Conservation (phyloP, 768 basidiomycete species). For the Hortiboletus flavorubellus region DNA sequence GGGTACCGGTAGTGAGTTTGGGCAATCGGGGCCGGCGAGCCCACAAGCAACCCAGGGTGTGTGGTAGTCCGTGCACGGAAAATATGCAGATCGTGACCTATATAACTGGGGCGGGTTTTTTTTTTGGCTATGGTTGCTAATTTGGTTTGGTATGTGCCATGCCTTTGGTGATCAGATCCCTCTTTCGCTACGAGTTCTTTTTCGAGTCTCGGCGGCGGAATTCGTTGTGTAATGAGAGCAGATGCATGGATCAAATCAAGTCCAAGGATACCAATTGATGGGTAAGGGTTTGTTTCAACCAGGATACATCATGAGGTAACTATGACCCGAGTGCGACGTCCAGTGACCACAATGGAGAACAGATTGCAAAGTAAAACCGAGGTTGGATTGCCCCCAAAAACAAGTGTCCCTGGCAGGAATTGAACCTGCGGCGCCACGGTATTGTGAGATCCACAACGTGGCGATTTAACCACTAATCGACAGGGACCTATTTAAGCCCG, state of each 20-base stretch:
- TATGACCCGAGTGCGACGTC: background rate
- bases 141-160: background rate
- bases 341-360: background rate
- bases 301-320: background rate
- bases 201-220: background rate
- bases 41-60: constrained; percentile 27
- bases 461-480: constrained; percentile 44
- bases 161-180: background rate
- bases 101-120: background rate
- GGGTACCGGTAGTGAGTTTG: constrained; percentile 22
- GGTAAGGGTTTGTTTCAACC: background rate
- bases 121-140: background rate
- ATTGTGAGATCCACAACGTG: constrained; percentile 37
- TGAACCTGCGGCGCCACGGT: constrained; percentile 38
- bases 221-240: background rate
- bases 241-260: background rate
- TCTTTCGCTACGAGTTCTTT: background rate
- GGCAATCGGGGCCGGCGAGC: constrained; percentile 22
- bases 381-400: constrained; percentile 7
- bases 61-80: constrained; percentile 17
- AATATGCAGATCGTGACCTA: background rate
- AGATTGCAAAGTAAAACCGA: background rate
- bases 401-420: constrained; percentile 35
- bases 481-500: constrained; percentile 29
- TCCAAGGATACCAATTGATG: background rate